A percentile compares a stretch with the other conserved stretches of the same genome.
These are phyloP conservation scores for Sanghuangporus baumii DNA, from an alignment of 1,284 basidiomycete species.

Conservation along the genomic window DNA sequence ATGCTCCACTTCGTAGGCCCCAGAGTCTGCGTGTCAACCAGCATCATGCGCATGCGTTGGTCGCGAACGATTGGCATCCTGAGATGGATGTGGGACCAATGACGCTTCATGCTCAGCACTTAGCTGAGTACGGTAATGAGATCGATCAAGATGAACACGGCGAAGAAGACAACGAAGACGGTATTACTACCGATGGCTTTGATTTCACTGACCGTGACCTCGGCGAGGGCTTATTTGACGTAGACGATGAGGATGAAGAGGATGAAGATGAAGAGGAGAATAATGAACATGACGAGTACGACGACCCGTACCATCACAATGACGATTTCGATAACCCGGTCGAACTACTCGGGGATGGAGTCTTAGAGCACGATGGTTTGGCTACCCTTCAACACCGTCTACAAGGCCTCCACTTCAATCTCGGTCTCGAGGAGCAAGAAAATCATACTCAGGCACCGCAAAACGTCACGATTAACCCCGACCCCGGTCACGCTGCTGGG, in stretches of 20 bases:
- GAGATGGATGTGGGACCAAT: too few species aligned
- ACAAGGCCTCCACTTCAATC: background rate
- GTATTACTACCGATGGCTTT: too few species aligned
- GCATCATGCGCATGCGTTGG: background rate
- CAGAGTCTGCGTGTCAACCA: background rate
- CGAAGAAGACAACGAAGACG: too few species aligned
- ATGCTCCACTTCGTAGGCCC: slow-evolving; percentile 10
- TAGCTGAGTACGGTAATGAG: too few species aligned
- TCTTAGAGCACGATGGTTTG: background rate
- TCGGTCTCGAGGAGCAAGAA: background rate
- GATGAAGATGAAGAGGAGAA: background rate
- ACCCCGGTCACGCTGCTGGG: too few species aligned
- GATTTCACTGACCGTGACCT: background rate
- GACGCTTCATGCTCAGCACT: too few species aligned
- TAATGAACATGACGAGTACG: background rate
- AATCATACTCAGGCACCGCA: background rate
- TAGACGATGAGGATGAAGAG: background rate
- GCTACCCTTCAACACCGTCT: background rate
- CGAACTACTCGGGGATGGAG: background rate
- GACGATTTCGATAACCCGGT: background rate
- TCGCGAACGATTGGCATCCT: background rate
- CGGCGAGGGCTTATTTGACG: background rate
- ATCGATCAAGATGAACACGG: too few species aligned
- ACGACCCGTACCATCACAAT: background rate
- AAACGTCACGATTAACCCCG: too few species aligned